Conservation (phyloP, 495 filamentous ascomycete genomes). For the Penicillium arizonense region DNA sequence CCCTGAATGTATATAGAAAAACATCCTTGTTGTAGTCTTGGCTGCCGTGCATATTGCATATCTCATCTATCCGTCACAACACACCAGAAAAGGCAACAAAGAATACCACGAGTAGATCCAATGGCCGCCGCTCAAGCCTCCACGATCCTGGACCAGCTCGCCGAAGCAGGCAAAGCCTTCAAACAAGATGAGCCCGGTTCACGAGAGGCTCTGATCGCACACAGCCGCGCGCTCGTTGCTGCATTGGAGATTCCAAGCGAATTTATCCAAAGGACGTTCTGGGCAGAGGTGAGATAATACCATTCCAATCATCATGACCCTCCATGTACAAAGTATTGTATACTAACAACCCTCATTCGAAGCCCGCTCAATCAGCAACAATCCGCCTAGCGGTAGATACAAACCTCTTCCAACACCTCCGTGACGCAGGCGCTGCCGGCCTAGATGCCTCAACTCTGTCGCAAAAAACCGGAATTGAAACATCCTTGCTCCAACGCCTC, state of each 20-base stretch:
- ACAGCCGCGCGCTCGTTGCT: constrained; percentile 28
- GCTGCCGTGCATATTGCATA: no score
- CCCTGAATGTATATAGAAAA: no score
- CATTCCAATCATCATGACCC: neutral
- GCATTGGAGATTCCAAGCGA: constrained; percentile 36
- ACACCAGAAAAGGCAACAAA: no score
- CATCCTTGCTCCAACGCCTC: constrained; percentile 22
- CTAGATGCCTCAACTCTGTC: constrained; percentile 21
- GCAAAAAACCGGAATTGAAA: constrained; percentile 25
- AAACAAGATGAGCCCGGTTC: constrained; percentile 31
- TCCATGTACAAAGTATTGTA: no score
- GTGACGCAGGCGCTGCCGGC: constrained; percentile 24
- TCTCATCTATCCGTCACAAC: no score
- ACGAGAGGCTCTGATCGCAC: constrained; percentile 33
- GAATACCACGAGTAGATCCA: no score
- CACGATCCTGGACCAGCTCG: constrained; percentile 10
- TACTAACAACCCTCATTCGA: no score
- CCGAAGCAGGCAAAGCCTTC: constrained; percentile 18
- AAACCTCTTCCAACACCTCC: constrained; percentile 32
- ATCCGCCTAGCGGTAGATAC: constrained; percentile 35
- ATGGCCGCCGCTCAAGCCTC: constrained; percentile 1
- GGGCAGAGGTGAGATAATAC: constrained; percentile 34
- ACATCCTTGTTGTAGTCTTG: no score
- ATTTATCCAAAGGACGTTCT: constrained; percentile 37
- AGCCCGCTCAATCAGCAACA: constrained; percentile 38